phyloP scores from a whole-genome alignment of 2,329 filamentous ascomycete species.

The Talaromyces funiculosus region DNA sequence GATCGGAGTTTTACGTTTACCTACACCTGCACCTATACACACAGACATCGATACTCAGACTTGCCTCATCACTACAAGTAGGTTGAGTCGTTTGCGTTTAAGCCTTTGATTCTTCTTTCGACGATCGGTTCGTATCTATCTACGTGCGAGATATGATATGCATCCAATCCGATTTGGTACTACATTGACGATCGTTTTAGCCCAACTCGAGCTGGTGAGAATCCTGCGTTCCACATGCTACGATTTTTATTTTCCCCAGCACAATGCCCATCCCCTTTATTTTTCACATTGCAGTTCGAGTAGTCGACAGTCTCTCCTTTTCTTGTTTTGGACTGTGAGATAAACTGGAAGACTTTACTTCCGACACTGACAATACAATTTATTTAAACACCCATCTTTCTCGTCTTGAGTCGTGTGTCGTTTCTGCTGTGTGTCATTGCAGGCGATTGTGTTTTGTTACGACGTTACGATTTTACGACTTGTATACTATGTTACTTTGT shows the following conservation, averaged over 20 bases:
- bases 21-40: background rate
- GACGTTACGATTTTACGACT: conserved; percentile 9
- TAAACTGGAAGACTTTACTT: conserved; percentile 10
- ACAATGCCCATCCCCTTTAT: background rate
- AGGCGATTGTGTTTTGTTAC: background rate
- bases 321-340: conserved; percentile 4
- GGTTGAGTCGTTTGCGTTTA: background rate
- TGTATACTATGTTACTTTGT: background rate
- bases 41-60: background rate
- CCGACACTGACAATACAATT: conserved; percentile 8
- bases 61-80: background rate
- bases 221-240: background rate
- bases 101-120: conserved; percentile 3
- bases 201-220: conserved; percentile 4
- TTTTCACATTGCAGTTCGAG: conserved; percentile 3
- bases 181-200: conserved; percentile 5
- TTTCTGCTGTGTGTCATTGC: background rate
- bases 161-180: background rate
- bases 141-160: background rate
- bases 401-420: background rate
- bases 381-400: background rate
- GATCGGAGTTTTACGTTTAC: conserved; percentile 10
- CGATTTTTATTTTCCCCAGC: background rate
- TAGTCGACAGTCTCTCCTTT: conserved; percentile 11
- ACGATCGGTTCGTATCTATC: background rate